Evolutionary conservation across 306 rosid species (phyloP).

Genomic region (Sphenostylis stenocarpa): DNA sequence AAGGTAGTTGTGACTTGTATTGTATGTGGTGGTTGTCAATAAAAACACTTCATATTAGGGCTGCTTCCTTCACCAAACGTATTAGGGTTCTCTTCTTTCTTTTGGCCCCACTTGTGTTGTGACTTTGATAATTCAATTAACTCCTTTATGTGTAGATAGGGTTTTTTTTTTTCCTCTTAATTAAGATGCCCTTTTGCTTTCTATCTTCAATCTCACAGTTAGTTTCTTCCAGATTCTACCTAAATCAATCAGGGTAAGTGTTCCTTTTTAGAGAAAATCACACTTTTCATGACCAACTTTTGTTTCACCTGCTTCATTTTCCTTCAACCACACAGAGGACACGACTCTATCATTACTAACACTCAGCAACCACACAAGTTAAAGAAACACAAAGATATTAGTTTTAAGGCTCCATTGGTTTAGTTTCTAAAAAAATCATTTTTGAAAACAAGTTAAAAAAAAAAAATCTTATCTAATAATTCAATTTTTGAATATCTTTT

Average conservation of each 20-base stretch:
- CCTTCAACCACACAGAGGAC: not conserved
- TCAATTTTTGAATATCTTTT: too few relatives aligned
- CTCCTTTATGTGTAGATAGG: not conserved
- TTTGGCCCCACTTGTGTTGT: conserved; percentile 26
- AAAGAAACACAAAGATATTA: not conserved
- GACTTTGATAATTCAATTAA: conserved; percentile 23
- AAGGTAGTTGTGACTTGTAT: conserved; percentile 39
- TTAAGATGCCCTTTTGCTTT: conserved; percentile 24
- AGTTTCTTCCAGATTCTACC: not conserved
- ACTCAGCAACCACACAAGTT: not conserved
- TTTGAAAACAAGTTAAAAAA: too few relatives aligned
- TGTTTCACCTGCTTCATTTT: conserved; percentile 4
- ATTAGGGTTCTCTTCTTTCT: conserved; percentile 38
- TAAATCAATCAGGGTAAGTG: not conserved
- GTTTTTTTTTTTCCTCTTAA: not conserved
- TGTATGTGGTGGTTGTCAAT: conserved; percentile 45
- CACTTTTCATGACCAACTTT: not conserved
- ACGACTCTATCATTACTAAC: not conserved
- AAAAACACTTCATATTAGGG: conserved; percentile 33
- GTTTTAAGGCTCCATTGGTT: too few relatives aligned
- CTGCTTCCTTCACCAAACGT: conserved; percentile 39
- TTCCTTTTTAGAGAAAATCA: not conserved
- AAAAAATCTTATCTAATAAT: too few relatives aligned
- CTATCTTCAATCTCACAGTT: conserved; percentile 18
- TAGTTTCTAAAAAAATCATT: too few relatives aligned